Evolutionary conservation across 2,329 filamentous ascomycete species (phyloP).

Genomic region (Celoporthe dispersa): DNA sequence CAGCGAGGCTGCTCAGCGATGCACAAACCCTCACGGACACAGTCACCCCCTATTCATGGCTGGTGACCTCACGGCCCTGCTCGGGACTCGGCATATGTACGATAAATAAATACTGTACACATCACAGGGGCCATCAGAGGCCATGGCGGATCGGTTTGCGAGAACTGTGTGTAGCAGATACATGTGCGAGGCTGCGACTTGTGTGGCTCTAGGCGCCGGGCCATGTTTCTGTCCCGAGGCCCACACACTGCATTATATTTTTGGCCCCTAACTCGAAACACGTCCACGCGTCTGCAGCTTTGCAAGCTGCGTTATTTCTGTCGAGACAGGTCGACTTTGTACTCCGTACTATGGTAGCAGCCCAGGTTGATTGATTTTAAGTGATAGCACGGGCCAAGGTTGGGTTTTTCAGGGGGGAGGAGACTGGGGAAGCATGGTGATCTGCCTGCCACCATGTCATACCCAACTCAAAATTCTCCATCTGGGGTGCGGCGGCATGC

Average conservation of each 20-base stretch:
- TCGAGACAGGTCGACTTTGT: not conserved
- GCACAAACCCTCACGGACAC: not conserved
- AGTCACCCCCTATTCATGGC: not conserved
- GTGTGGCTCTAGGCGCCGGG: not conserved
- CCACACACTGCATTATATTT: not conserved
- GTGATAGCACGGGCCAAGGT: not conserved
- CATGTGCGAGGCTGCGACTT: not conserved
- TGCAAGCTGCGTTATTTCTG: not conserved
- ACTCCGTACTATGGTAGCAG: not conserved
- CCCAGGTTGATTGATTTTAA: not conserved
- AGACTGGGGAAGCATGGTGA: conserved; percentile 15
- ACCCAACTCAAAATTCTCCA: conserved; percentile 5
- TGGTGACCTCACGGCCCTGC: not conserved
- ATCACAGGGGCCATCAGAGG: not conserved
- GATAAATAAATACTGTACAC: not conserved
- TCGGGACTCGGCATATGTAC: not conserved
- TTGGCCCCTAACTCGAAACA: conserved; percentile 1
- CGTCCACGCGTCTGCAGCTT: not conserved
- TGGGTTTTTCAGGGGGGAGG: not conserved
- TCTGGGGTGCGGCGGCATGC: not conserved
- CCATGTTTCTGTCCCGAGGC: not conserved
- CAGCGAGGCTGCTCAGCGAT: not conserved
- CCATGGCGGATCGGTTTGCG: not conserved
- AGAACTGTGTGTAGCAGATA: not conserved
- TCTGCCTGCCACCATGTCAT: conserved; percentile 14